Evolutionary conservation across 176 grass and related monocot species (phyloP), one percentile per base, ranked within the genome.

Genomic region (Chloris gayana): DNA sequence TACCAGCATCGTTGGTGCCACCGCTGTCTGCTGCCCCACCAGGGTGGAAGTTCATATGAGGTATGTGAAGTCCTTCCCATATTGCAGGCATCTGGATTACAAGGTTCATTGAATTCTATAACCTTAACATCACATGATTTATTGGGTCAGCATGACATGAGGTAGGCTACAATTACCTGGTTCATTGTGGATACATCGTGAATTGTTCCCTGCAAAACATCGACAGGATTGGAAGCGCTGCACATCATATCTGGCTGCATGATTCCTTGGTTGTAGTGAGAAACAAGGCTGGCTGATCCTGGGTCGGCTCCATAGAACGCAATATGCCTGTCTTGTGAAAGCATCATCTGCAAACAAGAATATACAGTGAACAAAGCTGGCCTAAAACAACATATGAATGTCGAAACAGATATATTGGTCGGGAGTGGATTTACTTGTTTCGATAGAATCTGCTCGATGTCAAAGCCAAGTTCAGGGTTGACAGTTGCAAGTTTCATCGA

Each of bases 401-500:
- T 24, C 5, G 69, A 78, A 79, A 72, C 15, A 78, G 21, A 46
- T 25, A 80, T 27, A 58, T 74, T 50, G 22, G 6, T 69, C 11
- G 0, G 22, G 38, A 58, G 75, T 77, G 74, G 41, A 78, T 59
- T 91, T 98, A 95, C 95, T 82, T 98, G 85, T 93, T 93, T 95
- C 14, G 86, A 91, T 17, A 98, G 79, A 77, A 95, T 87, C 64
- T 98, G 95, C 74, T 93, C 90, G 4, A 93, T 77, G 76, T 95
- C 82, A 72, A 93, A 80, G 67, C 64, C 80, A 69, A 95, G 83
- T 71, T 98, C 92, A 32, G 95, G 95, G 85, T 95, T 94, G 68
- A 98, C 90, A 42, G 92, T 88, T 26, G 95, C 88, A 66, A 98
- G 92, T 79, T 98, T 98, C 95, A 98, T 98, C 22, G 95, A 98